These are phyloP conservation scores for Hirsutella minnesotensis DNA, from an alignment of 2,329 filamentous ascomycete species.

Conservation along the genomic window DNA sequence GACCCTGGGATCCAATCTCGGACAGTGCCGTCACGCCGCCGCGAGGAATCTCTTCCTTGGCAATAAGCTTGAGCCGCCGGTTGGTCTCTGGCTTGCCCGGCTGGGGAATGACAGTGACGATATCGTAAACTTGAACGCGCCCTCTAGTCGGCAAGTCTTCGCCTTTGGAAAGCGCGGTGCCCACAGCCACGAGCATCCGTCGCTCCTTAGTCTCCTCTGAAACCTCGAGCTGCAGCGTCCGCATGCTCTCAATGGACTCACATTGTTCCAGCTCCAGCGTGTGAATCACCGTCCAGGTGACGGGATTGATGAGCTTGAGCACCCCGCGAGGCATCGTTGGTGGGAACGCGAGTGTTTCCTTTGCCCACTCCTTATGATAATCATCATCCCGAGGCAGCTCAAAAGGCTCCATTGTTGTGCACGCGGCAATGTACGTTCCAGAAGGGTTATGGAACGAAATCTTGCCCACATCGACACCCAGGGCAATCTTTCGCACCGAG, in stretches of 20 bases:
- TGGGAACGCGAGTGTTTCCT: slow-evolving; percentile 51
- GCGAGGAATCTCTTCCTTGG: slow-evolving; percentile 81
- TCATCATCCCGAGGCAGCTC: slow-evolving; percentile 80
- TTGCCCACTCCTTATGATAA: slow-evolving; percentile 67
- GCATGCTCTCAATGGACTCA: slow-evolving; percentile 71
- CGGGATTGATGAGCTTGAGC: slow-evolving; percentile 68
- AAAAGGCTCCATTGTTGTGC: slow-evolving; percentile 57
- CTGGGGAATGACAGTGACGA: slow-evolving; percentile 84
- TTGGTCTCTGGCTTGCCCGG: slow-evolving; percentile 77
- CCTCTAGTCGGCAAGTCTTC: slow-evolving; percentile 84
- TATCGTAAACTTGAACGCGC: slow-evolving; percentile 79
- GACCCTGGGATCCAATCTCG: slow-evolving; percentile 75
- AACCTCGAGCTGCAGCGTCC: slow-evolving; percentile 74
- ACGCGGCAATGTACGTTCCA: slow-evolving; percentile 65
- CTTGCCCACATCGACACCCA: slow-evolving; percentile 59
- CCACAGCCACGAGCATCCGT: slow-evolving; percentile 69
- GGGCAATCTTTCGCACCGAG: slow-evolving; percentile 56
- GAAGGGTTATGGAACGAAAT: slow-evolving; percentile 68
- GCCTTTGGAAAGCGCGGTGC: slow-evolving; percentile 74
- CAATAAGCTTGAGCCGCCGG: slow-evolving; percentile 72
- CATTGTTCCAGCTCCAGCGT: slow-evolving; percentile 58
- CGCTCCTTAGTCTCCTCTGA: slow-evolving; percentile 86
- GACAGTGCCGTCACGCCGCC: slow-evolving; percentile 83
- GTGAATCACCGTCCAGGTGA: slow-evolving; percentile 69
- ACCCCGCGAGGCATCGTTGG: slow-evolving; percentile 62